Evolutionary conservation across 1,284 basidiomycete genomes (phyloP), one percentile per base, ranked within the genome.

Genomic region (Cerioporus squamosus): DNA sequence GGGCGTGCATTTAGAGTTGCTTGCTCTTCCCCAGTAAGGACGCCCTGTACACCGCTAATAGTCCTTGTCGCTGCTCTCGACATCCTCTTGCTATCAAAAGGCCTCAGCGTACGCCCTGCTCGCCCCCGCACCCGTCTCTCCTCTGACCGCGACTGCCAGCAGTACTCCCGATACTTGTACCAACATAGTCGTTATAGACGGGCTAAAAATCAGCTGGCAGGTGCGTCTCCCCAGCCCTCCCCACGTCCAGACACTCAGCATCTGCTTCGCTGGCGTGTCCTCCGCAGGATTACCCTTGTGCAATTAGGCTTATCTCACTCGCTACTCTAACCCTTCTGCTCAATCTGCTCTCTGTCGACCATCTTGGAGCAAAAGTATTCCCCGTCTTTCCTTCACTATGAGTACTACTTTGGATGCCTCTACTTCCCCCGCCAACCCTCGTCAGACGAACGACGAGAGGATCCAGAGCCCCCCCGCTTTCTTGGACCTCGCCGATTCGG

Each of bases 401-500:
- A 88, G 83, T 77, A 77, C 77, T 75, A 75, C 79, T 76, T 77
- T 83, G 80, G 84, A 90, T 78, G 81, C 82, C 73, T 81, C 83
- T 84, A 87, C 77, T 78, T 77, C 81, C 73, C 81, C 85, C 80
- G 82, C 77, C 82, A 84, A 90, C 86, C 83, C 84, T 84, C 81
- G 79, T 72, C 76, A 82, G 71, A 67, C 81, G 71, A 77, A 81
- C 58, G 86, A 86, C 70, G 88, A 86, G 64, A 81, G 86, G 72
- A 92, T 90, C 79, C 88, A 90, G 70, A 91, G 88, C 75, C 91
- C 92, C 15, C 91, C 92, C 63, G 92, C 93, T 60, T 94, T 94
- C 76, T 80, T 94, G 73, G 92, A 94, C 80, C 84, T 94, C 65
- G 92, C 92, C 55, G 93, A 94, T 77, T 93, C 92, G 68, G 92